Base-by-base conservation (phyloP, 2,329 filamentous ascomycete species). In the Penicillium polonicum region DNA sequence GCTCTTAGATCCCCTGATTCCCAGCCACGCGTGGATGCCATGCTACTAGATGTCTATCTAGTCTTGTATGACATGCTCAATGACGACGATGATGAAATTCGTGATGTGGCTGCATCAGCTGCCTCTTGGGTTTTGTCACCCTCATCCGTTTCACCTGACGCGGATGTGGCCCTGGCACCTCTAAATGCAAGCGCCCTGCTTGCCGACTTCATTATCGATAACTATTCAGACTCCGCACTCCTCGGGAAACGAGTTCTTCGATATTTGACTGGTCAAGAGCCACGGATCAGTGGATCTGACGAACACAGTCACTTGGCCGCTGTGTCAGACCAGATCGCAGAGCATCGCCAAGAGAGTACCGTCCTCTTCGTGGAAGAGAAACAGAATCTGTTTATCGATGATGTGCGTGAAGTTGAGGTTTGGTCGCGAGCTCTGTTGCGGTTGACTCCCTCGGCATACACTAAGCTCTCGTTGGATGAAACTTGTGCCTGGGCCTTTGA, bases 371-470 rank as follows among this genome's bases (percentile, higher is more conserved):
- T 84, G 0, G 83, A 91, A 55, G 94, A 99, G 75, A 92, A 95
- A 72, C 92, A 96, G 71, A 99, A 99, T 70, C 81, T 97, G n/a
- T 97, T 91, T 72, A 79, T 93, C 49, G 93, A 97, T 71, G 87
- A 92, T 65, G 84, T 91, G 6, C 81, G 86, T 48, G 92, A 97
- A 72, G 80, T 86, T 4, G 76, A 81, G 19, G 72, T 85, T n/a
- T 97, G 92, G 91, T 76, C 81, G 0, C 72, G 72, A 17, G 77
- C 84, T 3, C 75, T 89, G 31, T 60, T 65, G 6, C 59, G 64
- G 0, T 57, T 80, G 4, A 59, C 64, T 4, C 43, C 58, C n/a
- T 23, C 48, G 9, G 59, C 70, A 4, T 66, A 73, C 3, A 57
- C 68, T 5, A 57, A 68, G 5, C 46, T 49, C 10, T 46, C 66